Conservation (phyloP, 305 asterid species). For the Withania somnifera region DNA sequence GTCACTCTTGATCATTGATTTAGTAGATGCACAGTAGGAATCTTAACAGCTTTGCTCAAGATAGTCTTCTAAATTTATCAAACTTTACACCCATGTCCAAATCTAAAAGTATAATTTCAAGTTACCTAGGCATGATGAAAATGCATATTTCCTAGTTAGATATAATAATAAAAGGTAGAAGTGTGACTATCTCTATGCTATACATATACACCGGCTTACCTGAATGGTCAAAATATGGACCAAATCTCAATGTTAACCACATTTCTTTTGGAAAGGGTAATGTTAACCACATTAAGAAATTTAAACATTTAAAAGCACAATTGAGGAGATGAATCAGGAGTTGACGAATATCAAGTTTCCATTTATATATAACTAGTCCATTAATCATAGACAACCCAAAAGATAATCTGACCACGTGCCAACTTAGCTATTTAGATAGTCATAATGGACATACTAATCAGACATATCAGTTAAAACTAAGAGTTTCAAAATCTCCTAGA, state of each 20-base stretch:
- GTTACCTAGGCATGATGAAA: background rate
- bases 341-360: background rate
- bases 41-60: background rate
- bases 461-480: background rate
- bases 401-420: background rate
- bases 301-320: background rate
- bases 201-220: constrained; percentile 96
- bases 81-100: background rate
- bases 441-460: background rate
- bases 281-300: background rate
- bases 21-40: background rate
- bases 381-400: background rate
- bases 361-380: background rate
- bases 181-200: constrained; percentile 48
- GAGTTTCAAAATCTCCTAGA: background rate
- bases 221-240: constrained; percentile 26
- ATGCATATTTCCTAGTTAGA: background rate
- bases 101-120: background rate
- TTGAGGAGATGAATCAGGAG: background rate
- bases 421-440: background rate
- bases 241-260: constrained; percentile 3
- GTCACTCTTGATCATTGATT: background rate
- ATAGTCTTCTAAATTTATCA: background rate
- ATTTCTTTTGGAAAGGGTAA: background rate
- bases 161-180: background rate